Evolutionary conservation across 495 filamentous ascomycete species (phyloP), one percentile per base, ranked within the genome.

Genomic region (Cenococcum geophilum): DNA sequence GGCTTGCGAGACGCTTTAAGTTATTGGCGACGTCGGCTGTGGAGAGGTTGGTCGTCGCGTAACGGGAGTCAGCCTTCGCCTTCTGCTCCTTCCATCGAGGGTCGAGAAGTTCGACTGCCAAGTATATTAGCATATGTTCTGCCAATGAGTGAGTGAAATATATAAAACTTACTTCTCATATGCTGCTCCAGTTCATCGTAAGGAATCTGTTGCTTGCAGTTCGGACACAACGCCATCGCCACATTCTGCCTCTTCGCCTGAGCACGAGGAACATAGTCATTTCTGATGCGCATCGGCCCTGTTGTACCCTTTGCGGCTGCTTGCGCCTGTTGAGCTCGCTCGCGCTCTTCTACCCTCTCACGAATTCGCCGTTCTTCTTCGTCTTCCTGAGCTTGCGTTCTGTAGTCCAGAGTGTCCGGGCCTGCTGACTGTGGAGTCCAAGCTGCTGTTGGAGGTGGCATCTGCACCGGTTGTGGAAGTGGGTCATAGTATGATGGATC

Each of bases 11-110:
- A n/a, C 93, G 89, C 76, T 97, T 97, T 62, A 98, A 80, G 68
- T 98, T 97, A 71, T 87, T 89, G 60, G 91, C 92, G 25, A 95
- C 92, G 66, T 97, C 92, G 35, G 79, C 79, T 16, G 89, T 95
- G 4, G 85, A 88, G 4, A 98, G 76, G 63, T 96, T 97, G 27
- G 91, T 96, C 0, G 89, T 91, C 8, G 89, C 82, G 65, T 83
- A 89, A 59, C 93, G 83, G 11, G 87, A 84, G 22, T 95, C 90
- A 12, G 87, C 83, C 69, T 95, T 95, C 61, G 87, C 88, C 55
- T 89, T 88, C 72, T 97, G 91, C 71, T 97, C 91, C 73, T 95
- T 93, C 93, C 95, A 98, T 36, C 87, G 83, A 0, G 93, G 92
- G 71, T 97, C 93, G 53, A 98, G 84, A 14, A 97, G 81, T 73